These are phyloP conservation scores for Carex pumila DNA, from an alignment of 176 grass and related monocot genomes.

Conservation along the genomic window DNA sequence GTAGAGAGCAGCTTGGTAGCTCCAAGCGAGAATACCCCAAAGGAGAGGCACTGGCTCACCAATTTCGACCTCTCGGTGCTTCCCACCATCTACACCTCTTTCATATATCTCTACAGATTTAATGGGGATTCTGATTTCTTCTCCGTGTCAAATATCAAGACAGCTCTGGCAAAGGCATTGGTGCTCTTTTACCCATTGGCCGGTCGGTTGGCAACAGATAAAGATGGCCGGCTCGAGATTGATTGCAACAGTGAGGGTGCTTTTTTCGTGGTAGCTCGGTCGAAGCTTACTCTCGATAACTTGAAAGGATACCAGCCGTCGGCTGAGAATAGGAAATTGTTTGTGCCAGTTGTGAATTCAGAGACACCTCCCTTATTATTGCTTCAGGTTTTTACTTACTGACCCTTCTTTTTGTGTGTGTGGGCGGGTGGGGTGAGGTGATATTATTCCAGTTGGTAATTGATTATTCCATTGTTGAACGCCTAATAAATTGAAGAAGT, in stretches of 20 bases:
- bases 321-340: neutral
- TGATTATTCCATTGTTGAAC: no score
- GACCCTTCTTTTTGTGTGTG: neutral
- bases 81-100: constrained; percentile 37
- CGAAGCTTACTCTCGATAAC: neutral
- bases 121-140: neutral
- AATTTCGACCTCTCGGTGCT: constrained; percentile 41
- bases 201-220: constrained; percentile 37
- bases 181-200: constrained; percentile 59
- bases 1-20: constrained; percentile 34
- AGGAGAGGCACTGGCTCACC: constrained; percentile 40
- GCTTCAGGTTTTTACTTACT: constrained; percentile 3
- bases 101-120: constrained; percentile 44
- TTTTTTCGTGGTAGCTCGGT: constrained; percentile 35
- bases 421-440: no score
- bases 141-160: neutral
- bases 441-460: no score
- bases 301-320: neutral
- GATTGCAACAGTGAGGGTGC: constrained; percentile 44
- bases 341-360: neutral
- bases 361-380: neutral
- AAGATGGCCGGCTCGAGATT: constrained; percentile 40
- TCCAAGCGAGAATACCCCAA: constrained; percentile 43
- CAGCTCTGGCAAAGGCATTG: constrained; percentile 40
- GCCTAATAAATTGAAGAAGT: no score